Evolutionary conservation across 2,329 filamentous ascomycete genomes (phyloP).

Genomic region (Calonectria fujianensis): DNA sequence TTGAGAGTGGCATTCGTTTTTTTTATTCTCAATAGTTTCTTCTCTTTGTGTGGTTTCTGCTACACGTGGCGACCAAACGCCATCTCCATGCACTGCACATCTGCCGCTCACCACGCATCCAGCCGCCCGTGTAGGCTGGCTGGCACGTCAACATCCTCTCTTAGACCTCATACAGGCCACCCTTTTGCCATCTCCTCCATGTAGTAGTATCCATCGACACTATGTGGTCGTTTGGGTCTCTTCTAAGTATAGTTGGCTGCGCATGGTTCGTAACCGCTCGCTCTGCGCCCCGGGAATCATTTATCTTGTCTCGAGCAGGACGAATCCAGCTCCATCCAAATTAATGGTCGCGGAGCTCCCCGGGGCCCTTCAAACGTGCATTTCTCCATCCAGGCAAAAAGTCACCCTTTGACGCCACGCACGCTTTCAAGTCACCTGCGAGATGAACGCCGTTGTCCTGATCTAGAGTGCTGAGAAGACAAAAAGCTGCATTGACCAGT

Average conservation of each 20-base stretch:
- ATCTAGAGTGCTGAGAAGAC: conserved; percentile 84
- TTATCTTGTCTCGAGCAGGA: conserved; percentile 47
- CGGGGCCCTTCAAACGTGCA: conserved; percentile 46
- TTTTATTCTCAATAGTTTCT: conserved; percentile 55
- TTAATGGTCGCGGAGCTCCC: conserved; percentile 40
- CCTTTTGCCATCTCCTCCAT: conserved; percentile 35
- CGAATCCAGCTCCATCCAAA: conserved; percentile 44
- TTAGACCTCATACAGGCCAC: conserved; percentile 41
- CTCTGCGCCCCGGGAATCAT: conserved; percentile 47
- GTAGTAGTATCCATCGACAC: conserved; percentile 36
- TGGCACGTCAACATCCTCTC: conserved; percentile 44
- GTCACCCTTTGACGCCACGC: conserved; percentile 42
- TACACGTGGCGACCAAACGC: conserved; percentile 53
- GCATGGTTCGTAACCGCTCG: conserved; percentile 48
- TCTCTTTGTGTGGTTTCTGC: conserved; percentile 52
- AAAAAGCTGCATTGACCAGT: conserved; percentile 74
- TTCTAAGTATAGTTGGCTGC: conserved; percentile 54
- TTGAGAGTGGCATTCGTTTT: conserved; percentile 51
- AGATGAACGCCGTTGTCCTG: conserved; percentile 53
- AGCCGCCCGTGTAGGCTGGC: conserved; percentile 44
- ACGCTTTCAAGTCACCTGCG: conserved; percentile 46
- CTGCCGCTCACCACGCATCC: conserved; percentile 48
- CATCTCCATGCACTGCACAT: conserved; percentile 47
- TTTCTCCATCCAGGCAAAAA: conserved; percentile 41
- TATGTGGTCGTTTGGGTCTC: conserved; percentile 41